Evolutionary conservation across 768 basidiomycete genomes (phyloP), one percentile per base, ranked within the genome.

Genomic region (Obba rivulosa): DNA sequence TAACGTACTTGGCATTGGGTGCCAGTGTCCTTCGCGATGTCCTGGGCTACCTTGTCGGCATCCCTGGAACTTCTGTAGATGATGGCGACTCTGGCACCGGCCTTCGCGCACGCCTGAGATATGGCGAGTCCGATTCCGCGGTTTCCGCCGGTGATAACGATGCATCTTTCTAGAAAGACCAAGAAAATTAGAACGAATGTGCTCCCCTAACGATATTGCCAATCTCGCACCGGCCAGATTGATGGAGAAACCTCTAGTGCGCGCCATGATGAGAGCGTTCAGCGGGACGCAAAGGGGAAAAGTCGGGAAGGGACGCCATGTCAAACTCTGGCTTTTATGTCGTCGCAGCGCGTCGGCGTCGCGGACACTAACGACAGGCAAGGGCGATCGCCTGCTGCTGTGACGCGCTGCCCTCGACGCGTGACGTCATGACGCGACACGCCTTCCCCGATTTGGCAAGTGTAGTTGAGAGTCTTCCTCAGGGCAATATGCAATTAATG

Each of bases 71-170:
- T 58, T 70, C 80, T 81, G 43, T 82, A 83, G 42, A 84, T 78
- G 9, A 85, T 76, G 22, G 80, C 81, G 3, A 85, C 78, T 43
- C 75, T 75, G 0, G 73, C 75, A 22, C 79, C 79, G 0, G 81
- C 76, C 38, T 69, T 57, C 17, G 80, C 80, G 31, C 80, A 67
- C 1, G 80, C 79, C 34, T 68, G 63, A 21, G 75, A 74, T 46
- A 73, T 77, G 1, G 76, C 80, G 24, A 63, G 68, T 1, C 84
- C 83, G 41, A 85, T 82, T 9, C 83, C 82, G 37, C 76, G 68
- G 55, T 77, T 80, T 1, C 80, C 80, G 3, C 83, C 83, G 0
- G 83, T 83, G 40, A 85, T 71, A 25, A 84, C 72, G 46, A 77
- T 64, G 41, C 73, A 74, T 60, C 77, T 71, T 8, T 61, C 73